These are phyloP conservation scores for Endoconidiophora polonica DNA, from an alignment of 2,329 filamentous ascomycete species.

Conservation along the genomic window DNA sequence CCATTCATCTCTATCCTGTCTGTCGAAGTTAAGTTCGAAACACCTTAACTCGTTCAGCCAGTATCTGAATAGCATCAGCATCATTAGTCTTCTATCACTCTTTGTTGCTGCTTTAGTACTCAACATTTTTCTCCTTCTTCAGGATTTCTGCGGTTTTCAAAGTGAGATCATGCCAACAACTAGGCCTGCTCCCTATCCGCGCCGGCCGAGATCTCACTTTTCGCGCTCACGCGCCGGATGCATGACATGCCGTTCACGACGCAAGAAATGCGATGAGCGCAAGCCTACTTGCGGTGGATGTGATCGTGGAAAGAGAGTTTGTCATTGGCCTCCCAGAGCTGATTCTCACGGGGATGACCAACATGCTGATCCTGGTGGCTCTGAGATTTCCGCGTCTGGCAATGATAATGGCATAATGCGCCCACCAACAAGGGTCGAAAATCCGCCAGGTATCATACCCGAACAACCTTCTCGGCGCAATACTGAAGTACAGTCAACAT, in stretches of 20 bases:
- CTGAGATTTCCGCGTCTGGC: not conserved
- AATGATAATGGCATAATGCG: not conserved
- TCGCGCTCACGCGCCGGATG: conserved; percentile 21
- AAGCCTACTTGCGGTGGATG: conserved; percentile 27
- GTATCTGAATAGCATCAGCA: not conserved
- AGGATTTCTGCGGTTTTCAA: not conserved
- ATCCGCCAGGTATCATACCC: not conserved
- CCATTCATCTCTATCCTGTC: not conserved
- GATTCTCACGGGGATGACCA: not conserved
- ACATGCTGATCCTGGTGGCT: not conserved
- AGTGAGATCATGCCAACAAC: conserved; percentile 8
- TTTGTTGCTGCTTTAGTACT: too few relatives aligned
- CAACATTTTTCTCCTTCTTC: not conserved
- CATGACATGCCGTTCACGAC: conserved; percentile 28
- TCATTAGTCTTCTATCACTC: not conserved
- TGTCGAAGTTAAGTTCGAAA: not conserved
- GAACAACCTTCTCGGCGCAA: too few relatives aligned
- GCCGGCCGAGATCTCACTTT: conserved; percentile 8
- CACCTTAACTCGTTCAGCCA: not conserved
- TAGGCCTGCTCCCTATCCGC: conserved; percentile 8
- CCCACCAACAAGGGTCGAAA: not conserved
- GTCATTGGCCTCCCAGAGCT: conserved; percentile 13
- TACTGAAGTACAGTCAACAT: too few relatives aligned
- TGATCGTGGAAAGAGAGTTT: conserved; percentile 17
- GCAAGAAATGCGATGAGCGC: conserved; percentile 31